Base-by-base conservation (phyloP, 2,329 filamentous ascomycete species). In the Chaetothyriales sp. region DNA sequence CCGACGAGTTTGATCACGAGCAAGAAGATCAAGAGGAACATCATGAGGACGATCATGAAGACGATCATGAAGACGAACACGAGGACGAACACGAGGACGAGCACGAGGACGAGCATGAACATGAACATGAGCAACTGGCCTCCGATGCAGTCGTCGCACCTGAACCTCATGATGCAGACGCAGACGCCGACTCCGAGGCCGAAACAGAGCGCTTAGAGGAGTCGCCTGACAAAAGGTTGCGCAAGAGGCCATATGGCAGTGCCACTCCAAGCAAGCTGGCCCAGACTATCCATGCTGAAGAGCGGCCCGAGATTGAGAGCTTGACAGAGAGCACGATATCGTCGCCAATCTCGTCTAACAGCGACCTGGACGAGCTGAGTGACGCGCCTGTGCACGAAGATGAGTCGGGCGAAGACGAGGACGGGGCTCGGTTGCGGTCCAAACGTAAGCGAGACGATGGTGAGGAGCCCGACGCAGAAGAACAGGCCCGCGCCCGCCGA, bases 131-230 rank as follows among this genome's bases (percentile, higher is more conserved):
- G 46, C 56, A 54, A 7, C 57, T 57, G 12, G 60, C 61, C 28
- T 55, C 57, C 44, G 50, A 32, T 53, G 55, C 22, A 52, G 51
- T 44, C 61, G 67, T 12, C 15, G 45, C 65, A 26, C 68, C 72
- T 59, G 73, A 73, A 7, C 72, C 75, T 58, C 78, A 72, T 59
- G 71, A 76, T 6, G 26, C 45, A 55, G 72, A 78, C 52, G 79
- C 80, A 28, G 78, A 81, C 49, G 75, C 76, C 50, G 81, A 84
- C 60, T 83, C 89, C 2, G 90, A 96, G 68, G 90, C 90, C 32
- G 90, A 95, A 69, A 96, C 90, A 1, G 89, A 95, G 69, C 82
- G 92, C 53, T 76, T 98, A 53, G 92, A 92, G 63, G 81, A 85
- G 62, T 94, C 87, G n/a, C 88, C 89, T 18, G 79, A 80, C 55